Conservation (phyloP, 192 early-diverging fungal genomes). For the Backusella parvicylindrica region DNA sequence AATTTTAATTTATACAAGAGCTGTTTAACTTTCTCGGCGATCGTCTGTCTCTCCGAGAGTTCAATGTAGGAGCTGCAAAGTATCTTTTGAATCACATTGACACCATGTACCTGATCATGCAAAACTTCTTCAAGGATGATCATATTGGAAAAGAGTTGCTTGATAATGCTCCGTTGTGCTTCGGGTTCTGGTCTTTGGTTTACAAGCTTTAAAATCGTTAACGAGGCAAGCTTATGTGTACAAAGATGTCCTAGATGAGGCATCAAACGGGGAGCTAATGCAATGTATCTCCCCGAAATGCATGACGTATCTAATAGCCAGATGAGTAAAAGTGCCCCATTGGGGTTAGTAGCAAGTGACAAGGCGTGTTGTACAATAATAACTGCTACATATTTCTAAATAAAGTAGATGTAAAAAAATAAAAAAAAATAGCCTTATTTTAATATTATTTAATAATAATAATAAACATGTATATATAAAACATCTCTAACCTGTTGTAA, state of each 20-base stretch:
- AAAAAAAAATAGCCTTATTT: neutral
- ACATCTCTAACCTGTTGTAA: constrained; percentile 57
- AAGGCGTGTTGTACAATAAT: constrained; percentile 83
- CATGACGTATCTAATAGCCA: constrained; percentile 91
- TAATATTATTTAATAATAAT: neutral
- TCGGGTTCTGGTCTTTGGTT: constrained; percentile 88
- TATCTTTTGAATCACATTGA: constrained; percentile 85
- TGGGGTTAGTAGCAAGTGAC: constrained; percentile 81
- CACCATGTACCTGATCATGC: constrained; percentile 82
- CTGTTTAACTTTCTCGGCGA: constrained; percentile 72
- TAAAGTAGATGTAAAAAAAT: neutral
- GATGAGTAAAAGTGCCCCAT: constrained; percentile 88
- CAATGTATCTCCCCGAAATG: constrained; percentile 79
- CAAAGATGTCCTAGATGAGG: constrained; percentile 78
- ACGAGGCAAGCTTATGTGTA: constrained; percentile 86
- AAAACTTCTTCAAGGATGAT: constrained; percentile 67
- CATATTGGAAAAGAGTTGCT: constrained; percentile 70
- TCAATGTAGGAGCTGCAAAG: constrained; percentile 77
- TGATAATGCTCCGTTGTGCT: constrained; percentile 80
- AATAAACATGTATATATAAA: neutral
- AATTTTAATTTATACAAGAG: constrained; percentile 57
- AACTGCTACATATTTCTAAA: constrained; percentile 86
- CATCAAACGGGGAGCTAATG: constrained; percentile 78
- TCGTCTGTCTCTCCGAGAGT: constrained; percentile 65
- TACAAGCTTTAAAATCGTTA: constrained; percentile 84